Conservation (phyloP, 257 asterid species). For the Ligustrum vulgare region DNA sequence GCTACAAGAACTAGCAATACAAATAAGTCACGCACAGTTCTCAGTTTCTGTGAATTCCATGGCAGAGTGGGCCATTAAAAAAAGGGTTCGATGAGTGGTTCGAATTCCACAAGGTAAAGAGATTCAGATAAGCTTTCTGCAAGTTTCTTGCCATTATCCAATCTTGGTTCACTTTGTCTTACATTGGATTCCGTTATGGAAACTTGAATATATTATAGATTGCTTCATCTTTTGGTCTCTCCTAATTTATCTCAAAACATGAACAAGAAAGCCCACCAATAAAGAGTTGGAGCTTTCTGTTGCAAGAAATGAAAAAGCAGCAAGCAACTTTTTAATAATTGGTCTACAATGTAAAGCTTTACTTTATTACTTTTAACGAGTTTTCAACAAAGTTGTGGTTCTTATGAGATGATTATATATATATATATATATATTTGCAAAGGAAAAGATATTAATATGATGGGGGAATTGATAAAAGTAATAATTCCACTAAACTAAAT, state of each 20-base stretch:
- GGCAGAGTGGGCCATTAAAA: too few relatives aligned
- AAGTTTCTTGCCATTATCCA: too few relatives aligned
- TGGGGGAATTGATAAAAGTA: too few relatives aligned
- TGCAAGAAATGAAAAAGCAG: background rate
- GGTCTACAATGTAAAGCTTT: too few relatives aligned
- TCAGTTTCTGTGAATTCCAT: background rate
- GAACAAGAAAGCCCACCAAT: background rate
- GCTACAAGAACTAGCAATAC: too few relatives aligned
- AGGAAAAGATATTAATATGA: too few relatives aligned
- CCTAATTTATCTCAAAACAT: background rate
- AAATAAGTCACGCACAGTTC: background rate
- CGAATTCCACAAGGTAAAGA: background rate
- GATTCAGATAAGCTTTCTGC: slow-evolving; percentile 17
- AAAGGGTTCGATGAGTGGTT: background rate
- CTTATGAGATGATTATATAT: too few relatives aligned
- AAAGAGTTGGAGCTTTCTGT: background rate
- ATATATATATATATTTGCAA: too few relatives aligned
- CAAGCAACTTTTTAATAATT: too few relatives aligned
- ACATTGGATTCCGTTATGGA: slow-evolving; percentile 6
- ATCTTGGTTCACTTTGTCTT: slow-evolving; percentile 10
- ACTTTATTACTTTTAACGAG: too few relatives aligned
- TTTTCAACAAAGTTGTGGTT: too few relatives aligned
- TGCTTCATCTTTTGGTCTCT: background rate
- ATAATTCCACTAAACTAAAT: too few relatives aligned
- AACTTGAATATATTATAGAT: background rate